Base-by-base conservation (phyloP, 2,329 filamentous ascomycete genomes). In the Colletotrichum coccodes region DNA sequence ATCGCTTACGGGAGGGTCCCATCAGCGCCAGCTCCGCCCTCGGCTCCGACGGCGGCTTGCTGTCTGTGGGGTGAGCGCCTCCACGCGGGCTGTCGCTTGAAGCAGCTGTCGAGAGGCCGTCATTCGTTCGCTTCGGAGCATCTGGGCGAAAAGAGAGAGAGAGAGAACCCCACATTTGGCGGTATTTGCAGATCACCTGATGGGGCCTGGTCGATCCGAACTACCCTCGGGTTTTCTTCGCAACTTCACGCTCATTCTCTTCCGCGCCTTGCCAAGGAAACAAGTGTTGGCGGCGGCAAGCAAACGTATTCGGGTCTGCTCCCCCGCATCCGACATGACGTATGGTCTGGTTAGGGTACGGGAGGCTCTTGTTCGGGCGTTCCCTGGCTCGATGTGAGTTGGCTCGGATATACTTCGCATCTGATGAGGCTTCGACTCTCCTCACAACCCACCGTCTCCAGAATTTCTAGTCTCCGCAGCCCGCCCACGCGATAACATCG, bases 321-420 rank as follows among this genome's bases (percentile, higher is more conserved):
- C 56, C 52, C 50, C 52, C 42, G 32, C 50, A 49, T 38, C 18
- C 6, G 40, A n/a, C 14, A 59, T 59, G 42, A 58, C 44, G 61
- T 46, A 42, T 23, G 21, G 6, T 18, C 8, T 32, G 44, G 28
- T 5, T 4, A 21, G 14, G 23, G 53, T 12, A n/a, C 42, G 16
- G 16, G 9, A 42, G 28, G 18, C 38, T 46, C 38, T 53, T 53
- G 9, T 28, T 8, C 18, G 12, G 46, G 47, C n/a, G 47, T 53
- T 47, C 26, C 21, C 9, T 12, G 32, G 21, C 11, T 21, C 11
- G 23, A 30, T 14, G 23, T 12, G 44, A 28, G 12, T 21, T n/a
- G 38, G 9, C 14, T 49, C 65, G 65, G 65, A 68, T 23, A 56
- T 65, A 68, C 61, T 65, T 65, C 61, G 65, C 54, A 68, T 60